phyloP scores from a whole-genome alignment of 805 yeast genomes.

The Schwanniomyces pseudopolymorphus region DNA sequence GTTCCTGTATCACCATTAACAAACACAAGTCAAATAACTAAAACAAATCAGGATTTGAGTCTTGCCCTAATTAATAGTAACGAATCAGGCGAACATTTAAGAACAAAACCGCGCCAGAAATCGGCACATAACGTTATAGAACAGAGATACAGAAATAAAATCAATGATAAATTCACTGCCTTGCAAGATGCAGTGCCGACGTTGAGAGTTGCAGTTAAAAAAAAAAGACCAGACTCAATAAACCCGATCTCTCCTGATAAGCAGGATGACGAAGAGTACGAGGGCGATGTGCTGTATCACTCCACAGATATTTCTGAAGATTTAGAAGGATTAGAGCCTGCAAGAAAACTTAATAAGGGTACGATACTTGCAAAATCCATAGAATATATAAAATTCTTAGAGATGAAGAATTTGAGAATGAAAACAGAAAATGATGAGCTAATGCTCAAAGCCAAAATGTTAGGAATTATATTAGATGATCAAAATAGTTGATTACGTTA shows the following conservation, averaged over 20 bases:
- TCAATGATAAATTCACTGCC: slow-evolving; percentile 40
- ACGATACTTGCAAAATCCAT: slow-evolving; percentile 75
- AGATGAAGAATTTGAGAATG: slow-evolving; percentile 54
- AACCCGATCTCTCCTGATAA: slow-evolving; percentile 9
- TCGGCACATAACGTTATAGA: slow-evolving; percentile 44
- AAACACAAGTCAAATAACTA: neutral
- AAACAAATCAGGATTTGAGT: neutral
- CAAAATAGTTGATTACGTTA: neutral
- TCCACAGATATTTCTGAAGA: slow-evolving; percentile 24
- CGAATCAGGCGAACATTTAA: neutral
- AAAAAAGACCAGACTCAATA: slow-evolving; percentile 13
- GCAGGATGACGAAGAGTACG: slow-evolving; percentile 3
- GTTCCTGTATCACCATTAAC: neutral
- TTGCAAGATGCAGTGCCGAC: slow-evolving; percentile 41
- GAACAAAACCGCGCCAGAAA: slow-evolving; percentile 13
- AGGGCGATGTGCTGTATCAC: slow-evolving; percentile 2
- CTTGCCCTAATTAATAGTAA: neutral
- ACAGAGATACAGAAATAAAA: slow-evolving; percentile 43
- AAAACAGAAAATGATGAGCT: slow-evolving; percentile 53
- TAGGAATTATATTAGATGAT: slow-evolving; percentile 24
- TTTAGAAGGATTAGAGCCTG: slow-evolving; percentile 75
- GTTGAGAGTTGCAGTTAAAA: slow-evolving; percentile 29
- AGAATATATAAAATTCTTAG: slow-evolving; percentile 75
- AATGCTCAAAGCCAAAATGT: slow-evolving; percentile 31
- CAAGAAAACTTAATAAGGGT: slow-evolving; percentile 74